phyloP scores from a whole-genome alignment of 2,329 filamentous ascomycete species.

The Botryotinia globosa region DNA sequence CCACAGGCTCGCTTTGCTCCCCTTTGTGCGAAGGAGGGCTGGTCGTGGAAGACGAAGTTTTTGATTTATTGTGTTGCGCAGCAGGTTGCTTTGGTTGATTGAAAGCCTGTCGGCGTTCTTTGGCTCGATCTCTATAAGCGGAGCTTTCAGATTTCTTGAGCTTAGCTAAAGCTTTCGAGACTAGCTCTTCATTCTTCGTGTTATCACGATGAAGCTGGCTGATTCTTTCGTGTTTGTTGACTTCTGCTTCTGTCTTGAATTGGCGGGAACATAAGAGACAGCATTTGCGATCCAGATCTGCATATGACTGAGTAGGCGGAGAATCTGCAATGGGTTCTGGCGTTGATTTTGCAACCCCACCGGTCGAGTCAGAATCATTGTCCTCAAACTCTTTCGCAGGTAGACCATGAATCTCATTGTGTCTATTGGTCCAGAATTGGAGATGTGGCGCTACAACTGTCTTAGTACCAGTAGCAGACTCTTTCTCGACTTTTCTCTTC shows the following conservation, averaged over 20 bases:
- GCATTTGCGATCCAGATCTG: slow-evolving; percentile 54
- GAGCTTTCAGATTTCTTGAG: slow-evolving; percentile 37
- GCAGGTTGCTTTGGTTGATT: slow-evolving; percentile 57
- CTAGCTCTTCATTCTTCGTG: slow-evolving; percentile 49
- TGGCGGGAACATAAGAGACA: slow-evolving; percentile 61
- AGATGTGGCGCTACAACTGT: slow-evolving; percentile 61
- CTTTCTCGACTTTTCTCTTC: slow-evolving; percentile 55
- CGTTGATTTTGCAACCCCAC: slow-evolving; percentile 19
- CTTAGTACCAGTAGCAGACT: slow-evolving; percentile 27
- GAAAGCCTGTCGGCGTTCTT: slow-evolving; percentile 61
- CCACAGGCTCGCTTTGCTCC: slow-evolving; percentile 40
- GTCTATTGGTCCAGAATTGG: slow-evolving; percentile 69
- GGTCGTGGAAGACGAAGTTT: slow-evolving; percentile 30
- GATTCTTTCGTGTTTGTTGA: slow-evolving; percentile 58
- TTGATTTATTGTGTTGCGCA: slow-evolving; percentile 40
- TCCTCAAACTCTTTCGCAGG: slow-evolving; percentile 42
- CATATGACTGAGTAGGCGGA: slow-evolving; percentile 54
- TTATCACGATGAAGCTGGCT: slow-evolving; percentile 57
- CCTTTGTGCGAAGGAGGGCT: slow-evolving; percentile 35
- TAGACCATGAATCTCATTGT: slow-evolving; percentile 62
- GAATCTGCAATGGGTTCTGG: slow-evolving; percentile 33
- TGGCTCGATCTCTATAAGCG: slow-evolving; percentile 57
- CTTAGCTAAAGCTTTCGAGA: slow-evolving; percentile 41
- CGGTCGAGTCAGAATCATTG: slow-evolving; percentile 28
- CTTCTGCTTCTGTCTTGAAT: slow-evolving; percentile 53